phyloP scores from a whole-genome alignment of 345 rosid genomes.

The Lenwebbia sp. region DNA sequence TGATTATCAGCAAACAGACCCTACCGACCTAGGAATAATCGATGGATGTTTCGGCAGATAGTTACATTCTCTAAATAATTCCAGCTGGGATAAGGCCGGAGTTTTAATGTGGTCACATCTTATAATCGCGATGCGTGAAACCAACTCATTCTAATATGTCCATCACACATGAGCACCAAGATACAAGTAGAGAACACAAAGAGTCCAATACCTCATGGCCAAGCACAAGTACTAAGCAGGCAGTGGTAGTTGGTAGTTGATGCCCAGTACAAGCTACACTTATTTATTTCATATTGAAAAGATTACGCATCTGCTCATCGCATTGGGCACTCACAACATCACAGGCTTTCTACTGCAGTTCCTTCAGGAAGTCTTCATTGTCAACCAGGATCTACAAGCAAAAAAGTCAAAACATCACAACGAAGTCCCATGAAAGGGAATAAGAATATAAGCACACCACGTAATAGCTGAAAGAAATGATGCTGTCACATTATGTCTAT shows the following conservation, averaged over 20 bases:
- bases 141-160: not conserved
- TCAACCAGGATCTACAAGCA: conserved; percentile 71
- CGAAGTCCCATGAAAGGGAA: not conserved
- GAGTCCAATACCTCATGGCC: not conserved
- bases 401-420: not conserved
- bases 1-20: not conserved
- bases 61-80: not conserved
- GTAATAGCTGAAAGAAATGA: not conserved
- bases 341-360: conserved; percentile 29
- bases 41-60: not conserved
- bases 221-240: not conserved
- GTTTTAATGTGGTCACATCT: not conserved
- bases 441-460: rapidly evolving
- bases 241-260: not conserved
- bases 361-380: conserved; percentile 87
- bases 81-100: not conserved
- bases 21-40: not conserved
- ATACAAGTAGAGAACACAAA: not conserved
- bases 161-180: not conserved
- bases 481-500: not conserved
- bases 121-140: not conserved
- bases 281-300: not conserved
- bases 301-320: not conserved
- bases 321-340: not conserved
- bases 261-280: not conserved